Percentiles rank a stretch among this genome's conserved stretches.
Evolutionary conservation across 1,139 yeast species (phyloP).

Genomic region (Suhomyces coccinellae): DNA sequence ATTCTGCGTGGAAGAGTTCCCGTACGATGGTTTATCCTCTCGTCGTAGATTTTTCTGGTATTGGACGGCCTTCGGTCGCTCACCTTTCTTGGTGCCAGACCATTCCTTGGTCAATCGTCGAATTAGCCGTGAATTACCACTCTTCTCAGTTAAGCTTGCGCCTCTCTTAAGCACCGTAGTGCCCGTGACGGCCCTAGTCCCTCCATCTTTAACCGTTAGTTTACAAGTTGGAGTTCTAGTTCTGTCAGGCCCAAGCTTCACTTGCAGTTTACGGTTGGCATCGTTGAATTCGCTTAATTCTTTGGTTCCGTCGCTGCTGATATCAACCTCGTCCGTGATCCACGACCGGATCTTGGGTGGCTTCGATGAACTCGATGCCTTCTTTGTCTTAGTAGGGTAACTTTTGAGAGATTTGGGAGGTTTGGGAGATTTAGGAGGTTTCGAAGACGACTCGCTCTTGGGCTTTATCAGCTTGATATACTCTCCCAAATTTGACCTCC

Average conservation of each 20-base stretch:
- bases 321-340: constrained; percentile 20
- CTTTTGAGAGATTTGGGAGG: constrained; percentile 7
- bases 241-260: constrained; percentile 1
- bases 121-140: constrained; percentile 5
- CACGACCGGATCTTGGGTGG: neutral
- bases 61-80: constrained; percentile 5
- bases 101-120: constrained; percentile 9
- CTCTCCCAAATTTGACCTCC: constrained; percentile 25
- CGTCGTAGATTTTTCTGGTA: constrained; percentile 14
- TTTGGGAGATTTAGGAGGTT: constrained; percentile 3
- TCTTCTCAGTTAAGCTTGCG: constrained; percentile 6
- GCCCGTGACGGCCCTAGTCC: constrained; percentile 2
- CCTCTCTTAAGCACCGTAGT: constrained; percentile 3
- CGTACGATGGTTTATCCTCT: constrained; percentile 19
- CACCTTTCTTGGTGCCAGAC: neutral
- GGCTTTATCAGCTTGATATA: constrained; percentile 17
- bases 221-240: constrained; percentile 11
- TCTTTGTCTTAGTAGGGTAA: neutral
- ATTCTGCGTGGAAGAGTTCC: constrained; percentile 1
- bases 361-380: neutral
- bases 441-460: constrained; percentile 4
- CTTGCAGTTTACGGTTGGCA: neutral
- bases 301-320: constrained; percentile 26
- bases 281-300: constrained; percentile 14
- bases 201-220: constrained; percentile 18